These are phyloP conservation scores for Oryza nivara DNA, from an alignment of 176 grass and related monocot genomes.

Conservation along the genomic window DNA sequence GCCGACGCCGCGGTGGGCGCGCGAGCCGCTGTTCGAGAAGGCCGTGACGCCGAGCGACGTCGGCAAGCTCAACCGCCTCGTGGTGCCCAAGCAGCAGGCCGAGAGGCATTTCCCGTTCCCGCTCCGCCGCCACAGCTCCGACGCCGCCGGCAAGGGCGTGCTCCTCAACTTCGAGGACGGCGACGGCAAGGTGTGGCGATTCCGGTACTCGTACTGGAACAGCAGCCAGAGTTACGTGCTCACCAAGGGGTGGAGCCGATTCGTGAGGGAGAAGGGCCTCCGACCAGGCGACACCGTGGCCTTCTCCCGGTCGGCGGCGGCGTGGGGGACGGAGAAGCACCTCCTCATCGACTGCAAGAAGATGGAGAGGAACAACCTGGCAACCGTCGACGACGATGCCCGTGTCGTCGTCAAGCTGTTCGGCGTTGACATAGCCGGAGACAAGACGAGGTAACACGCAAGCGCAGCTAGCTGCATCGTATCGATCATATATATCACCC, in stretches of 20 bases:
- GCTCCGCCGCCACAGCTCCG: not conserved
- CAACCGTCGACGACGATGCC: not conserved
- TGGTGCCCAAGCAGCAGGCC: conserved; percentile 83
- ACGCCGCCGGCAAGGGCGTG: conserved; percentile 50
- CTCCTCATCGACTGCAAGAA: conserved; percentile 56
- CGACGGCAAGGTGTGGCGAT: conserved; percentile 74
- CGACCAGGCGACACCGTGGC: conserved; percentile 56
- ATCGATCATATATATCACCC: too few relatives aligned
- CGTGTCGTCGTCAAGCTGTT: conserved; percentile 60
- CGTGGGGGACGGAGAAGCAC: conserved; percentile 47
- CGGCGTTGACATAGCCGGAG: conserved; percentile 54
- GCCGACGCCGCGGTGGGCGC: conserved; percentile 41
- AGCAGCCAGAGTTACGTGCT: conserved; percentile 99
- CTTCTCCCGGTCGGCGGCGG: not conserved
- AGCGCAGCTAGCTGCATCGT: too few relatives aligned
- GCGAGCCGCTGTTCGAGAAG: conserved; percentile 70
- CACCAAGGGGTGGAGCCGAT: conserved; percentile 94
- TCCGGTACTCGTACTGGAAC: conserved; percentile 93
- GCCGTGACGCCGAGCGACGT: conserved; percentile 76
- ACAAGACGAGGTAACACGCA: conserved; percentile 30
- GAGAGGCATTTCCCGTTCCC: conserved; percentile 78
- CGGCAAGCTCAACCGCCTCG: conserved; percentile 79
- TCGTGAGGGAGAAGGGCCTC: conserved; percentile 83
- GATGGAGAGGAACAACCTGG: not conserved
- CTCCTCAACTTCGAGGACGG: conserved; percentile 91